A percentile compares a stretch with the other conserved stretches of the same genome.
Conservation (phyloP, 805 yeast genomes). For the Sungouiella thailandica region DNA sequence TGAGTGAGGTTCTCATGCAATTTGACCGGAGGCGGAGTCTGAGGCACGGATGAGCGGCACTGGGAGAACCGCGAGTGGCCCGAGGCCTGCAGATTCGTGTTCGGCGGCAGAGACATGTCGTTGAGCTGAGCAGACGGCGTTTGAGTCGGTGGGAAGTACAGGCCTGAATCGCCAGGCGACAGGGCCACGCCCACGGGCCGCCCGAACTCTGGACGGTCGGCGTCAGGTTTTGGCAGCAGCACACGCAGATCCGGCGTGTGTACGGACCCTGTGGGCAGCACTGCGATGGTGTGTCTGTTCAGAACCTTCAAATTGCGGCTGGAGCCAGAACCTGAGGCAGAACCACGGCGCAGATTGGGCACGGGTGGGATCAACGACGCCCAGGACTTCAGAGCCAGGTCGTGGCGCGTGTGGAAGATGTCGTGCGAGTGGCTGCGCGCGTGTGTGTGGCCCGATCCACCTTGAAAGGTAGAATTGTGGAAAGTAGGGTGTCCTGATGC, state of each 20-base stretch:
- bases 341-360: constrained; percentile 5
- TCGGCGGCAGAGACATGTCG: too few species aligned
- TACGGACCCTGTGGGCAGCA: constrained; percentile 7
- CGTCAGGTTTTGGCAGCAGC: constrained; percentile 8
- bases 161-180: too few species aligned
- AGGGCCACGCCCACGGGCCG: too few species aligned
- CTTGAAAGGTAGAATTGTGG: neutral
- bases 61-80: too few species aligned
- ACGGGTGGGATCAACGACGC: constrained; percentile 33
- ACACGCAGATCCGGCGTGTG: constrained; percentile 13
- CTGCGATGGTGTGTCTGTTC: constrained; percentile 15
- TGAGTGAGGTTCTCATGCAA: neutral
- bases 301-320: neutral
- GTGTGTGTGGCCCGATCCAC: constrained; percentile 2
- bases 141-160: too few species aligned
- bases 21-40: neutral
- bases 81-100: too few species aligned
- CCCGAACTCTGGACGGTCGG: constrained; percentile 6
- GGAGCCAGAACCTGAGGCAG: neutral
- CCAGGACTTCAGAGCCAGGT: constrained; percentile 19
- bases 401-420: constrained; percentile 3
- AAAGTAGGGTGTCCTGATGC: constrained; percentile 3
- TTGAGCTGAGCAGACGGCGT: too few species aligned
- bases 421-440: constrained; percentile 14
- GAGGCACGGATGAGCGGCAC: constrained; percentile 1